Base-by-base conservation (phyloP, 1,284 basidiomycete species). In the Trametes pubescens region DNA sequence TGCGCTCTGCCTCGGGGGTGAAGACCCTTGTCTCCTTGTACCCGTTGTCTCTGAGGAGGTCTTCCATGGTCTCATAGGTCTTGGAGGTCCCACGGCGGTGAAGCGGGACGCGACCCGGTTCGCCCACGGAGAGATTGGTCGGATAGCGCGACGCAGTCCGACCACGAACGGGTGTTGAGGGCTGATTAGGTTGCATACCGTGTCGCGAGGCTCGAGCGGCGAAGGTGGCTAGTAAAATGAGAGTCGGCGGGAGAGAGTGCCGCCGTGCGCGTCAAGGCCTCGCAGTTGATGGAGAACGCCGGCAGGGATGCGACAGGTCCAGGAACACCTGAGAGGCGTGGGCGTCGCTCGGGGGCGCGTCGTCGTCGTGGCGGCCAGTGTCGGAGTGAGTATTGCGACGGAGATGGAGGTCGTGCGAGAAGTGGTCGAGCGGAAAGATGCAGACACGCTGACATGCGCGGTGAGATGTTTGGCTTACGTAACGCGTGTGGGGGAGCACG, bases 21-120 rank as follows among this genome's bases (percentile, higher is more conserved):
- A 93, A 92, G 18, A 96, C 84, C 35, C 94, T 84, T 0, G 93
- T 95, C 74, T 95, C 94, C 75, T 93, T 94, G 82, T 95, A 95
- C 4, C 94, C 94, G 0, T 93, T 93, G 74, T 94, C 91, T 58
- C 86, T 82, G 24, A 96, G 81, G 18, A 96, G 82, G 76, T 95
- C 91, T 70, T 94, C 94, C 32, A 96, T 82, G 5, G 88, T 84
- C 66, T 94, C 91, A 69, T 93, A 94, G 13, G 88, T 91, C 65
- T 84, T 85, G 2, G 91, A 91, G n/a, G 84, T 92, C 2, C 91
- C 91, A 59, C 90, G 81, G 32, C 88, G 82, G 71, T 92, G 91
- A 11, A 92, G 78, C 0, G 90, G 91, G 8, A 91, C 86, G 46
- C 87, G 85, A 10, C 83, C 72, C 4, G 73, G 69, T 10, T 77